phyloP scores from a whole-genome alignment of 306 rosid species.

The Trichosanthes cucumerina region DNA sequence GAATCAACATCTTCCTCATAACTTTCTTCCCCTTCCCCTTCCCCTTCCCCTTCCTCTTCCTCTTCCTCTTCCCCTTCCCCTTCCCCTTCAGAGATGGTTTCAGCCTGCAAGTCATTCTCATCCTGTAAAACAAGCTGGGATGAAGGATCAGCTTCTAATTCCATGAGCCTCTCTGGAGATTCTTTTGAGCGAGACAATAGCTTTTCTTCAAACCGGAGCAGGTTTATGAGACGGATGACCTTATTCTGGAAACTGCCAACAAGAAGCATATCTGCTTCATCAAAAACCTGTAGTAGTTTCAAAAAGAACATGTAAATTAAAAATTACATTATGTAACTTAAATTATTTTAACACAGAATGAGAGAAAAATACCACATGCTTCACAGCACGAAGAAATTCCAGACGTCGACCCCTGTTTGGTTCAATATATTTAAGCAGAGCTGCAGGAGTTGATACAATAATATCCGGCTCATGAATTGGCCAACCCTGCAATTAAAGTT shows the following conservation, averaged over 20 bases:
- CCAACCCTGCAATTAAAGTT: slow-evolving; percentile 65
- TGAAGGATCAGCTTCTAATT: slow-evolving; percentile 32
- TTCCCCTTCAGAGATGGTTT: slow-evolving; percentile 15
- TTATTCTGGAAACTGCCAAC: slow-evolving; percentile 88
- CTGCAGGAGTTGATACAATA: slow-evolving; percentile 87
- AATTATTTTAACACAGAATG: background rate
- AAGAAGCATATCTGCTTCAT: slow-evolving; percentile 99
- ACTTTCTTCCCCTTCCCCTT: slow-evolving; percentile 42
- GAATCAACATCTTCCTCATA: slow-evolving; percentile 22
- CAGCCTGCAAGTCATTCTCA: slow-evolving; percentile 37
- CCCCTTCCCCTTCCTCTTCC: slow-evolving; percentile 18
- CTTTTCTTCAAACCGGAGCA: slow-evolving; percentile 84
- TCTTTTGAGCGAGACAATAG: slow-evolving; percentile 41
- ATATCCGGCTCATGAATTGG: slow-evolving; percentile 65
- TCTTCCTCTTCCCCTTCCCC: slow-evolving; percentile 38
- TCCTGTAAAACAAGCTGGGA: slow-evolving; percentile 27
- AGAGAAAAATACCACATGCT: slow-evolving; percentile 63
- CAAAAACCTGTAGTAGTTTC: slow-evolving; percentile 56
- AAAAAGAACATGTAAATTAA: background rate
- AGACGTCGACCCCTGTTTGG: slow-evolving; percentile 39
- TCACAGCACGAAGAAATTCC: slow-evolving; percentile 60
- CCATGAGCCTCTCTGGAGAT: slow-evolving; percentile 27
- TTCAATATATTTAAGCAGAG: slow-evolving; percentile 78
- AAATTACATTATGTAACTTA: background rate
- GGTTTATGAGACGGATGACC: slow-evolving; percentile 73